Evolutionary conservation across 768 basidiomycete species (phyloP).

Genomic region (Amanita molliuscula): DNA sequence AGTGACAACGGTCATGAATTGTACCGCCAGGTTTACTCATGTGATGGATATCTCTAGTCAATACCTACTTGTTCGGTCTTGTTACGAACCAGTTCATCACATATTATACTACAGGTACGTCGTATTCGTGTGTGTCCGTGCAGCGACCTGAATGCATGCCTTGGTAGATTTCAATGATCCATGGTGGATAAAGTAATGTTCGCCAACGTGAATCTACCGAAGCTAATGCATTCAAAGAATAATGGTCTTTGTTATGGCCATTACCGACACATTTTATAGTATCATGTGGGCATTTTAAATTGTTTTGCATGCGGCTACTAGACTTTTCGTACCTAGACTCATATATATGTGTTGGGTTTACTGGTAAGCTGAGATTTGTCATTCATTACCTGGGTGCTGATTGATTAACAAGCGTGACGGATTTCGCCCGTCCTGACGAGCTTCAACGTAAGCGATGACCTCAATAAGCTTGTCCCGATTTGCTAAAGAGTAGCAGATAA

Average conservation of each 20-base stretch:
- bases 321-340: conserved; percentile 4
- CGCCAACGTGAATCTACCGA: not conserved
- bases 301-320: not conserved
- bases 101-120: conserved; percentile 12
- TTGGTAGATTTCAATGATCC: conserved; percentile 13
- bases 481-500: not conserved
- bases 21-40: not conserved
- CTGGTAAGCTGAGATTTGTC: not conserved
- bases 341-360: conserved; percentile 7
- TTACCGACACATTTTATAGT: conserved; percentile 11
- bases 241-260: conserved; percentile 8
- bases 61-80: conserved; percentile 16
- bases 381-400: not conserved
- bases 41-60: conserved; percentile 7
- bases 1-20: not conserved
- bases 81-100: conserved; percentile 13
- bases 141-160: not conserved
- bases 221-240: not conserved
- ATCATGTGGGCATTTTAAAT: conserved; percentile 7
- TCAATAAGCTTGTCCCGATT: not conserved
- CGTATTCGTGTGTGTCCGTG: not conserved
- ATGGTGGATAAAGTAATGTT: conserved; percentile 11
- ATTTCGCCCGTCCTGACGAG: conserved; percentile 8
- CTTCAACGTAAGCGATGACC: conserved; percentile 3
- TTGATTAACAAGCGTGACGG: conserved; percentile 6